These are phyloP conservation scores for Ceratobasidium sp. DNA, from an alignment of 1,284 basidiomycete species.

Conservation along the genomic window DNA sequence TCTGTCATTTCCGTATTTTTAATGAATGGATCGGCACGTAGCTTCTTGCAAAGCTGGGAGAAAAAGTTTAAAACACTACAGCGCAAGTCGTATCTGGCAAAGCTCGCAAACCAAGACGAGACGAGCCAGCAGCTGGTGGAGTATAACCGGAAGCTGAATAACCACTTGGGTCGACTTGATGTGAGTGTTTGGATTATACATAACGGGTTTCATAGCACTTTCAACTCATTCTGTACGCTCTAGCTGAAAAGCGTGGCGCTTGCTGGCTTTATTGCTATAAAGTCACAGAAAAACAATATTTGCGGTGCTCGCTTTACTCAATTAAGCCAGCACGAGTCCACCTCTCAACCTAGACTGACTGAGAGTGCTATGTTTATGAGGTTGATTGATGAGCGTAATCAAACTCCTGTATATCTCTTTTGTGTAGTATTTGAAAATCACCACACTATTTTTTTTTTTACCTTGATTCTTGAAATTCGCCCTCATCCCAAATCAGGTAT, in stretches of 20 bases:
- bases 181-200: background rate
- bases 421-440: background rate
- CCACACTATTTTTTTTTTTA: background rate
- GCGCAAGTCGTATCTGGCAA: background rate
- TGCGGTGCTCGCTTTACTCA: background rate
- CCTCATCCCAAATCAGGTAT: no score
- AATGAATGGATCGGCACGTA: background rate
- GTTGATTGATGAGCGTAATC: background rate
- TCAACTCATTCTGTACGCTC: background rate
- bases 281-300: background rate
- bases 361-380: background rate
- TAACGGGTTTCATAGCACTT: background rate
- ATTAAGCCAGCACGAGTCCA: background rate
- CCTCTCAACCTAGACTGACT: background rate
- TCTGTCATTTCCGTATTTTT: no score
- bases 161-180: background rate
- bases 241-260: background rate
- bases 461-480: no score
- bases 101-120: background rate
- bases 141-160: background rate
- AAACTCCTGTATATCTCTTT: background rate
- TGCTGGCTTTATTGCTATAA: background rate
- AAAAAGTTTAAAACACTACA: background rate
- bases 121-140: background rate
- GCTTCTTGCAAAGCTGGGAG: background rate